Conservation (phyloP, 23 red algal genomes). For the Gracilaria gracilis region DNA sequence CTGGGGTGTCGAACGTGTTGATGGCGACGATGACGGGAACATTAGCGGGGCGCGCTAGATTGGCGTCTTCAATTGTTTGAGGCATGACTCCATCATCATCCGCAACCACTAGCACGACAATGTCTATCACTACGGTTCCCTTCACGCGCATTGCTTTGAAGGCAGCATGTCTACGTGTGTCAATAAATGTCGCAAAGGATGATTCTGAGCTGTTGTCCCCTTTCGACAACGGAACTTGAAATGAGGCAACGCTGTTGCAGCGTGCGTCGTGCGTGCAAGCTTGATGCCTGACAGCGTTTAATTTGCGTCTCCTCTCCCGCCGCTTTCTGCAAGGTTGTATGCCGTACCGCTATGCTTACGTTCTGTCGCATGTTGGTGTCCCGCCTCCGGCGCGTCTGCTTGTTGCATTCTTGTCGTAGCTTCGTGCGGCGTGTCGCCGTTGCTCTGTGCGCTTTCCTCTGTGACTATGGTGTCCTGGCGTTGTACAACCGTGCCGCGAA, state of each 20-base stretch:
- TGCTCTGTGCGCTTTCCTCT: too few species aligned
- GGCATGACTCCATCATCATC: conserved; percentile 97
- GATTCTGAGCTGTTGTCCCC: neutral
- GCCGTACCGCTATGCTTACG: too few species aligned
- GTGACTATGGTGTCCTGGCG: too few species aligned
- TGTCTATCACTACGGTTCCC: conserved; percentile 80
- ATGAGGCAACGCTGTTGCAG: conserved; percentile 90
- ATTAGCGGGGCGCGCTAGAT: conserved; percentile 74
- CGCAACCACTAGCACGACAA: conserved; percentile 93
- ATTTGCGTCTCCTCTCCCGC: too few species aligned
- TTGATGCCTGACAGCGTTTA: too few species aligned
- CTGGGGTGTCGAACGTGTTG: conserved; percentile 83
- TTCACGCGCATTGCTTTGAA: conserved; percentile 90
- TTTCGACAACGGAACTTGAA: conserved; percentile 55
- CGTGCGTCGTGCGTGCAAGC: too few species aligned
- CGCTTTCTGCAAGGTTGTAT: too few species aligned
- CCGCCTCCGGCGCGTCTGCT: too few species aligned
- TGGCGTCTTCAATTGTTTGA: conserved; percentile 84
- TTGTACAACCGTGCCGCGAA: too few species aligned
- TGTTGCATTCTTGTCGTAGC: too few species aligned
- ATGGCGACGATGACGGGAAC: conserved; percentile 94
- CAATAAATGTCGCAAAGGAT: conserved; percentile 81
- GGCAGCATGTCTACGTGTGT: conserved; percentile 93
- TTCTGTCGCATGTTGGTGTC: too few species aligned
- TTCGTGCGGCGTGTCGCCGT: too few species aligned